Conservation (phyloP, 2,329 filamentous ascomycete species). For the Tolypocladium ovalisporum region DNA sequence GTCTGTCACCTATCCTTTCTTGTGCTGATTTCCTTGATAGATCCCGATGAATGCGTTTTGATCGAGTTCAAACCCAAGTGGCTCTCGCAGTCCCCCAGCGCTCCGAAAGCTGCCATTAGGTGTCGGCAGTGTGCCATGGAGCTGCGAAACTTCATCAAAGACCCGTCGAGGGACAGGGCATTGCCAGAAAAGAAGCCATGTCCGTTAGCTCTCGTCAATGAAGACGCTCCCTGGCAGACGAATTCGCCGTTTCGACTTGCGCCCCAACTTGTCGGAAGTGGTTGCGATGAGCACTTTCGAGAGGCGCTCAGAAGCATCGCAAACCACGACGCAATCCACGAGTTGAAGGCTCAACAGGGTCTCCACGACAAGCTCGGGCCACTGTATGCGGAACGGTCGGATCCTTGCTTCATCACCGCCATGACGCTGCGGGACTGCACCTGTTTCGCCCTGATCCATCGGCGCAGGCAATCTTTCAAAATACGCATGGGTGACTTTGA, state of each 20-base stretch:
- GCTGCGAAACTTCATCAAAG: constrained; percentile 22
- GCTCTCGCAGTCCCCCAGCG: constrained; percentile 65
- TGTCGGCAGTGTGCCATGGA: constrained; percentile 65
- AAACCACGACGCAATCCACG: constrained; percentile 22
- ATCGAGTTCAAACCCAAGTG: constrained; percentile 81
- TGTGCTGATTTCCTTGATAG: constrained; percentile 9
- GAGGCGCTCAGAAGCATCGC: constrained; percentile 16
- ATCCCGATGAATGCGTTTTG: constrained; percentile 24
- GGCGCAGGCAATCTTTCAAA: constrained; percentile 25
- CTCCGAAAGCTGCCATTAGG: constrained; percentile 48
- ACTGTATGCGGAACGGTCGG: constrained; percentile 26
- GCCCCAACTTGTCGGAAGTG: constrained; percentile 17
- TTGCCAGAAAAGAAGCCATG: constrained; percentile 41
- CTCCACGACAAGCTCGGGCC: constrained; percentile 32
- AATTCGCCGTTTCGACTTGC: constrained; percentile 30
- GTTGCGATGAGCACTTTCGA: constrained; percentile 15
- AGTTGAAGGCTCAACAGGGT: constrained; percentile 25
- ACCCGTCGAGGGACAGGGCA: constrained; percentile 20
- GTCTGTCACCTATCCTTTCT: background rate
- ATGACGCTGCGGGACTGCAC: constrained; percentile 79
- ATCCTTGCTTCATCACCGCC: constrained; percentile 49
- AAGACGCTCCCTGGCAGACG: constrained; percentile 31
- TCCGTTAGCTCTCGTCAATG: constrained; percentile 51
- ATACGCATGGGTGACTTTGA: constrained; percentile 67
- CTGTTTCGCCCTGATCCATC: constrained; percentile 53